These are phyloP conservation scores for Yamadazyma nakazawae DNA, from an alignment of 805 yeast species.

Conservation along the genomic window DNA sequence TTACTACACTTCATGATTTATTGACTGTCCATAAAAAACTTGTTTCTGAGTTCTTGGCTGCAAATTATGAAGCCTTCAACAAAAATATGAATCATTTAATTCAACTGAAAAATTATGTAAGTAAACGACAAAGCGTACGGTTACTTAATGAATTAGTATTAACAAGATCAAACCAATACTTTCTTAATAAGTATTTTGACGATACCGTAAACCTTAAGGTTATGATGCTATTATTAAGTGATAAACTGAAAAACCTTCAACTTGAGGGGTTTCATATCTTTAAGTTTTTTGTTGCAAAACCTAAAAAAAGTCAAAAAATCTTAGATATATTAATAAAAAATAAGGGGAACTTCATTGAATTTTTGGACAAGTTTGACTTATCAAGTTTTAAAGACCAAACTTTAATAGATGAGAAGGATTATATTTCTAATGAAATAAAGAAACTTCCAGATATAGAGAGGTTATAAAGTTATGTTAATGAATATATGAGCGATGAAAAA, in stretches of 20 bases:
- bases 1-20: constrained; percentile 69
- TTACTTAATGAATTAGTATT: constrained; percentile 70
- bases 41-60: constrained; percentile 66
- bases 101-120: constrained; percentile 79
- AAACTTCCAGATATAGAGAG: constrained; percentile 60
- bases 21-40: constrained; percentile 66
- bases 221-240: constrained; percentile 81
- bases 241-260: constrained; percentile 85
- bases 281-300: constrained; percentile 95
- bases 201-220: constrained; percentile 80
- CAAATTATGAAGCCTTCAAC: constrained; percentile 58
- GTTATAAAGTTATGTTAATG: constrained; percentile 8
- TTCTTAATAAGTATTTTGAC: constrained; percentile 75
- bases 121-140: constrained; percentile 85
- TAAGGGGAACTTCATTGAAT: constrained; percentile 68
- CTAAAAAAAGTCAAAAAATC: constrained; percentile 77
- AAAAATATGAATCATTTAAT: constrained; percentile 64
- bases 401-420: constrained; percentile 76
- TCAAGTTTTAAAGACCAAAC: constrained; percentile 60
- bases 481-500: background rate
- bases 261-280: constrained; percentile 89
- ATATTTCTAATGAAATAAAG: constrained; percentile 71
- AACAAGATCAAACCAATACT: constrained; percentile 63
- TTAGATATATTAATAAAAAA: constrained; percentile 81
- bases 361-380: constrained; percentile 63